A percentile compares a stretch with the other conserved stretches of the same genome.
These are phyloP conservation scores for Achlya hypogyna DNA, from an alignment of 352 stramenopile genomes.

Conservation along the genomic window DNA sequence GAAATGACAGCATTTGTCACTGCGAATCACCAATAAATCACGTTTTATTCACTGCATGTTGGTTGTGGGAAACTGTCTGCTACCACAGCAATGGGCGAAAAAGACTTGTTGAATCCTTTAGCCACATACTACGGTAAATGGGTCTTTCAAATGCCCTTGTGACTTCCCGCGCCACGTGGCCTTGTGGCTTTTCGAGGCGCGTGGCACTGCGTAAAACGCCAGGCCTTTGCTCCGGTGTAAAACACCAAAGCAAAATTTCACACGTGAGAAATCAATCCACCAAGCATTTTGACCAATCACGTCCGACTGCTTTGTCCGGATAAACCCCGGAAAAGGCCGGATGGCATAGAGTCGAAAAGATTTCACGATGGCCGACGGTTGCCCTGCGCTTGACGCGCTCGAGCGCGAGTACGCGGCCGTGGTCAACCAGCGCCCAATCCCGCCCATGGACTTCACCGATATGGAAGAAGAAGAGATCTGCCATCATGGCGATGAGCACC, in stretches of 20 bases:
- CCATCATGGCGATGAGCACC: neutral
- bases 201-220: too few species aligned
- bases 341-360: neutral
- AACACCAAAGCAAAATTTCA: too few species aligned
- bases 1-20: neutral
- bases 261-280: too few species aligned
- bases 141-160: too few species aligned
- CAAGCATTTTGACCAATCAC: too few species aligned
- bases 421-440: slow-evolving; percentile 7
- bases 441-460: slow-evolving; percentile 2
- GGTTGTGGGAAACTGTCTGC: neutral
- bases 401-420: slow-evolving; percentile 15
- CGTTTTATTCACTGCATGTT: neutral
- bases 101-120: too few species aligned
- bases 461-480: neutral
- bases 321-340: neutral
- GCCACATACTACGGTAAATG: too few species aligned
- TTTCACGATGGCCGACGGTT: neutral
- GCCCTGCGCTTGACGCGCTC: slow-evolving; percentile 6
- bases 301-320: neutral
- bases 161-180: too few species aligned
- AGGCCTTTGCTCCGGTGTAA: too few species aligned
- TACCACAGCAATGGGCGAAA: too few species aligned
- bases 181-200: too few species aligned
- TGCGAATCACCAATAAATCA: neutral